phyloP scores from a whole-genome alignment of 1,139 yeast genomes.

The Pichia sp. region DNA sequence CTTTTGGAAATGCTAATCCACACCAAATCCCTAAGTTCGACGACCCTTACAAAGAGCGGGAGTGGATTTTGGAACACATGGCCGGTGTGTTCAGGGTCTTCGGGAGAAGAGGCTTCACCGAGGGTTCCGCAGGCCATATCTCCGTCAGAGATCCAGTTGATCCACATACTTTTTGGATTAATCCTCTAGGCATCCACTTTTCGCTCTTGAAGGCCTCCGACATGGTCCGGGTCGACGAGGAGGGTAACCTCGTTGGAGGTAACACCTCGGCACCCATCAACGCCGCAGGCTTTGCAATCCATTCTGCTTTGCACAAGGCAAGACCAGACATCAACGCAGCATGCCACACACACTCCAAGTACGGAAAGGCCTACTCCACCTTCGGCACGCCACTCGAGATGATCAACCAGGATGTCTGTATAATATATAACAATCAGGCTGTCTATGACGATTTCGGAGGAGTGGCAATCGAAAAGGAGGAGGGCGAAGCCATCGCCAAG shows the following conservation, averaged over 20 bases:
- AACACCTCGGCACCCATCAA: slow-evolving; percentile 49
- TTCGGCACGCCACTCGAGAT: slow-evolving; percentile 70
- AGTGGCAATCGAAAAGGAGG: slow-evolving; percentile 67
- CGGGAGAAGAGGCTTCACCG: slow-evolving; percentile 68
- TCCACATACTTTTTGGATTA: slow-evolving; percentile 72
- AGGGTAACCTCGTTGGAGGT: slow-evolving; percentile 52
- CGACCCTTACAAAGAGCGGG: slow-evolving; percentile 49
- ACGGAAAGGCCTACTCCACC: slow-evolving; percentile 72
- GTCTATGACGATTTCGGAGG: slow-evolving; percentile 75
- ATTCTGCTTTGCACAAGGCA: slow-evolving; percentile 69
- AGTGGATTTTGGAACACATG: slow-evolving; percentile 68
- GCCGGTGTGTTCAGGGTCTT: slow-evolving; percentile 80
- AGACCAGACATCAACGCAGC: slow-evolving; percentile 81
- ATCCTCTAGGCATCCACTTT: slow-evolving; percentile 71
- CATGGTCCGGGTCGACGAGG: slow-evolving; percentile 70
- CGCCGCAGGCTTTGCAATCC: slow-evolving; percentile 79
- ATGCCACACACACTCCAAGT: slow-evolving; percentile 71
- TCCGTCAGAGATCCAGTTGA: slow-evolving; percentile 75
- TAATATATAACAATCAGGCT: slow-evolving; percentile 59
- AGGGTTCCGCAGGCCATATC: slow-evolving; percentile 79
- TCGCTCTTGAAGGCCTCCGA: slow-evolving; percentile 68
- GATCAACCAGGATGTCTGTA: slow-evolving; percentile 76
- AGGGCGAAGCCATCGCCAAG: slow-evolving; percentile 62
- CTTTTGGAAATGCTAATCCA: slow-evolving; percentile 48
- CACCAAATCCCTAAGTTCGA: slow-evolving; percentile 49